Evolutionary conservation across 768 basidiomycete genomes (phyloP).

Genomic region (Termitomyces sp.): DNA sequence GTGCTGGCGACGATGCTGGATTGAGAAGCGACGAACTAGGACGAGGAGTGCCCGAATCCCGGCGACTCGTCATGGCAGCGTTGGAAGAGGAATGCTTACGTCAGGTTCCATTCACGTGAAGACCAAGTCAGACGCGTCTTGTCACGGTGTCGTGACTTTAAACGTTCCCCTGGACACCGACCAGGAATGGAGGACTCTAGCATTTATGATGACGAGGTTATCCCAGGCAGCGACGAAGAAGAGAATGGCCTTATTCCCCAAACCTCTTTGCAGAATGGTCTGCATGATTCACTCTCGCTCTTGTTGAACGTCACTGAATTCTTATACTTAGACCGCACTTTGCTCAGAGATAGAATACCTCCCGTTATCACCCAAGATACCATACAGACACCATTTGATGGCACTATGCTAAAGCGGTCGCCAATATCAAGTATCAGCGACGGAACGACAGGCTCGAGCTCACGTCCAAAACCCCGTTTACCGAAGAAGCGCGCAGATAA

Average conservation of each 20-base stretch:
- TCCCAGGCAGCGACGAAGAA: conserved; percentile 48
- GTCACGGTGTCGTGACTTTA: conserved; percentile 15
- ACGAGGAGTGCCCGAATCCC: conserved; percentile 27
- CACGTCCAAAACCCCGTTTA: conserved; percentile 31
- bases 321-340: background rate
- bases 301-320: background rate
- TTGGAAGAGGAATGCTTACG: conserved; percentile 8
- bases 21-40: conserved; percentile 44
- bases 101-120: conserved; percentile 5
- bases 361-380: conserved; percentile 7
- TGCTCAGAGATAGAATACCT: background rate
- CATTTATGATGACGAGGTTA: conserved; percentile 35
- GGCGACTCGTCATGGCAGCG: conserved; percentile 20
- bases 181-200: conserved; percentile 9
- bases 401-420: background rate
- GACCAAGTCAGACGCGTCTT: conserved; percentile 9
- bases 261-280: background rate
- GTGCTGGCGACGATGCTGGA: conserved; percentile 33
- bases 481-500: conserved; percentile 9
- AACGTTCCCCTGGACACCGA: background rate
- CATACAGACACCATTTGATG: conserved; percentile 1
- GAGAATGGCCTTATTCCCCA: background rate
- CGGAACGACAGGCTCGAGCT: background rate
- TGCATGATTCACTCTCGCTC: background rate
- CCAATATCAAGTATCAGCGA: conserved; percentile 1